Evolutionary conservation across 768 basidiomycete species (phyloP).

Genomic region (Collybia nuda): DNA sequence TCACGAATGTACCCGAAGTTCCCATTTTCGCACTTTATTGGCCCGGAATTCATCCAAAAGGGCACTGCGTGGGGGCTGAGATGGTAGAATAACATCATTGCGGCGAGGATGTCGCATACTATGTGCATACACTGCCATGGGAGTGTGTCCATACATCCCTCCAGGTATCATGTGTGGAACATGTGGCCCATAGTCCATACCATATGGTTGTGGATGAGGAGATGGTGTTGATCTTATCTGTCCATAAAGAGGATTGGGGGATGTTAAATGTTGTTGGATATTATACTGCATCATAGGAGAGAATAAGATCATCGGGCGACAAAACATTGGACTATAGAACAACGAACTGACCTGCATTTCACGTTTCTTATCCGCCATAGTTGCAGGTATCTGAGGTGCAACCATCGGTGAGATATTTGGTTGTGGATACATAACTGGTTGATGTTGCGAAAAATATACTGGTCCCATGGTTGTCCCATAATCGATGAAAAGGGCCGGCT

Average conservation of each 20-base stretch:
- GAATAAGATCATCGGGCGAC: slow-evolving; percentile 7
- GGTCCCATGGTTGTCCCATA: slow-evolving; percentile 46
- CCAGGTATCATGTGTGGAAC: slow-evolving; percentile 44
- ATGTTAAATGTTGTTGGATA: slow-evolving; percentile 45
- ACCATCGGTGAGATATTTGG: slow-evolving; percentile 52
- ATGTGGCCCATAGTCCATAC: slow-evolving; percentile 49
- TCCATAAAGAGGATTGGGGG: slow-evolving; percentile 40
- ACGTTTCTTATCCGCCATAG: slow-evolving; percentile 54
- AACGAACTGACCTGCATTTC: slow-evolving; percentile 48
- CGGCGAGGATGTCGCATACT: slow-evolving; percentile 46
- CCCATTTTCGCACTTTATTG: slow-evolving; percentile 80
- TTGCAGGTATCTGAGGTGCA: slow-evolving; percentile 44
- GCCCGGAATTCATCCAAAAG: slow-evolving; percentile 84
- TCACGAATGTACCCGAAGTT: slow-evolving; percentile 59
- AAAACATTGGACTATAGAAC: slow-evolving; percentile 5
- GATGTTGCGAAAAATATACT: slow-evolving; percentile 59
- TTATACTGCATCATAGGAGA: slow-evolving; percentile 30
- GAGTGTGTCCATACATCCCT: slow-evolving; percentile 42
- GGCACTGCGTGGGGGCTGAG: slow-evolving; percentile 57
- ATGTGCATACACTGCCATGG: slow-evolving; percentile 33
- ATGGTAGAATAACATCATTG: slow-evolving; percentile 33
- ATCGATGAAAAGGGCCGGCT: slow-evolving; percentile 59
- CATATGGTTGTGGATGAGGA: slow-evolving; percentile 43
- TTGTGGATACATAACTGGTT: slow-evolving; percentile 59
- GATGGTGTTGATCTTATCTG: slow-evolving; percentile 41